Evolutionary conservation across 225 moss, liverwort and hornwort species (phyloP).

Genomic region (Anthoceros angustus): DNA sequence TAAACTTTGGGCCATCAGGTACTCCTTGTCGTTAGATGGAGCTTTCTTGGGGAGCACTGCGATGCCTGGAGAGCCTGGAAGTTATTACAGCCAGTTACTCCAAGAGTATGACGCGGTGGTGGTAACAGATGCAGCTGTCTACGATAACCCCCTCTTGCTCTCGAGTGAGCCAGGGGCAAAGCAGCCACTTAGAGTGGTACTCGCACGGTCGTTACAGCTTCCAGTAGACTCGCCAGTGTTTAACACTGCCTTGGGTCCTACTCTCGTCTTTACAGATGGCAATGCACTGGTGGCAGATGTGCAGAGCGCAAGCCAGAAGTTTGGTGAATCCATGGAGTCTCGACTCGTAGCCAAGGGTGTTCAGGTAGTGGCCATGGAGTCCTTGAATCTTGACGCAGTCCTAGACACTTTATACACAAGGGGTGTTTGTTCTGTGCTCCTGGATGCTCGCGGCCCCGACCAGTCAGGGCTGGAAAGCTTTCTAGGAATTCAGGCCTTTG

Average conservation of each 20-base stretch:
- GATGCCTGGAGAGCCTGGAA: slow-evolving; percentile 29
- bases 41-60: slow-evolving; percentile 38
- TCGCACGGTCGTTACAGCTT: slow-evolving; percentile 59
- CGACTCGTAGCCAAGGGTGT: slow-evolving; percentile 42
- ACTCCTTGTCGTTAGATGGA: slow-evolving; percentile 80
- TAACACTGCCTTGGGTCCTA: slow-evolving; percentile 47
- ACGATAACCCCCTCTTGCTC: slow-evolving; percentile 46
- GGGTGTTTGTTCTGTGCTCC: slow-evolving; percentile 55
- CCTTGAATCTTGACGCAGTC: slow-evolving; percentile 37
- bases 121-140: slow-evolving; percentile 47
- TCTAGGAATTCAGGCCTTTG: slow-evolving; percentile 38
- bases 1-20: slow-evolving; percentile 25
- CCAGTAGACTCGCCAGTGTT: slow-evolving; percentile 55
- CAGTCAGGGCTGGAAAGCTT: slow-evolving; percentile 40
- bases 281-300: slow-evolving; percentile 20
- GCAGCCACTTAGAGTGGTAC: slow-evolving; percentile 76
- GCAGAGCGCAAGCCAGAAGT: slow-evolving; percentile 12
- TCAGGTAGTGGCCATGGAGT: slow-evolving; percentile 53
- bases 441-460: slow-evolving; percentile 52
- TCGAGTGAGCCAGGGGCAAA: slow-evolving; percentile 61
- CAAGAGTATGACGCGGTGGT: slow-evolving; percentile 81
- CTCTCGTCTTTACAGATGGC: slow-evolving; percentile 47
- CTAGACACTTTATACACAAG: slow-evolving; percentile 39
- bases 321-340: slow-evolving; percentile 22
- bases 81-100: slow-evolving; percentile 47